These are phyloP conservation scores for Aspergillus ustus DNA, from an alignment of 2,329 filamentous ascomycete genomes.

Conservation along the genomic window DNA sequence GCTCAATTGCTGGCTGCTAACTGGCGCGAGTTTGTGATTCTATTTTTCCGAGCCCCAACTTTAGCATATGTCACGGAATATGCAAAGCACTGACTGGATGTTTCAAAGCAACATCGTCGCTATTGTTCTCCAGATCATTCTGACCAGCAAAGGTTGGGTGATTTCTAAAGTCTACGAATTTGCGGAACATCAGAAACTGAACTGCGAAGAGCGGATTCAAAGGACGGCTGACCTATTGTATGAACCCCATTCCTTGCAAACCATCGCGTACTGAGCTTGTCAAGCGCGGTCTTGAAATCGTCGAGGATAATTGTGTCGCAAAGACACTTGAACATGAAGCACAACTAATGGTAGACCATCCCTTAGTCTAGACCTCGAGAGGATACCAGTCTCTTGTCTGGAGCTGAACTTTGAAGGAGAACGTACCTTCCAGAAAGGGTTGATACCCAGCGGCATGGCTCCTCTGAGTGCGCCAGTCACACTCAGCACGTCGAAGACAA, in stretches of 20 bases:
- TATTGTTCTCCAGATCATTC: accelerated
- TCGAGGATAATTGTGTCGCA: slow-evolving; percentile 70
- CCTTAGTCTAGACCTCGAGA: neutral
- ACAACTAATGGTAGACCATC: slow-evolving; percentile 39
- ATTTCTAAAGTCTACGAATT: neutral
- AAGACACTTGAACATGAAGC: slow-evolving; percentile 69
- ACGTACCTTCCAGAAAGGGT: slow-evolving; percentile 64
- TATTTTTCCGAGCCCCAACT: too few relatives aligned
- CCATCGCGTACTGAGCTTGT: slow-evolving; percentile 25
- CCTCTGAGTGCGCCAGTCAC: neutral
- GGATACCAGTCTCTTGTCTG: too few relatives aligned
- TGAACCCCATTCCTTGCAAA: neutral
- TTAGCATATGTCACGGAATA: neutral
- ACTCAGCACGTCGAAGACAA: neutral
- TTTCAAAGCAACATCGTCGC: neutral
- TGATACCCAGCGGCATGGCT: slow-evolving; percentile 51
- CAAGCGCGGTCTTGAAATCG: slow-evolving; percentile 67
- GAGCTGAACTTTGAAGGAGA: neutral
- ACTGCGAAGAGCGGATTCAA: neutral
- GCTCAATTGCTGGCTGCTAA: too few relatives aligned
- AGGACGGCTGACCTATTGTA: neutral
- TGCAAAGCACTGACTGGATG: neutral
- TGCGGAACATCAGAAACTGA: neutral
- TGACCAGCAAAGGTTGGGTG: neutral
- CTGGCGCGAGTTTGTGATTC: too few relatives aligned